Evolutionary conservation across 306 rosid species (phyloP).

Genomic region (Acmispon strigosus): DNA sequence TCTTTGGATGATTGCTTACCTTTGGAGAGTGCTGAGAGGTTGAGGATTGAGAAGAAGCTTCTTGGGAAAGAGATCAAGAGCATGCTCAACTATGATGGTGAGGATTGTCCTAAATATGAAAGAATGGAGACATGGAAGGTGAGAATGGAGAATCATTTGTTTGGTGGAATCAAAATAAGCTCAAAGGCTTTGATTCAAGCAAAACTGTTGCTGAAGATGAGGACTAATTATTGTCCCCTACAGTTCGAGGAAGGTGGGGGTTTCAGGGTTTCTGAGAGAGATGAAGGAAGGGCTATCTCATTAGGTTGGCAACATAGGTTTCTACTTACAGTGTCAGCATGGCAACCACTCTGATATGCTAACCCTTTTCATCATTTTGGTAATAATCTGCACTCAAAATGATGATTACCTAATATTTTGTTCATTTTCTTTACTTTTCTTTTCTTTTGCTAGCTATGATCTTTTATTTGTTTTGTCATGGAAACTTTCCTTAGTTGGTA

Average conservation of each 20-base stretch:
- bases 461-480: not conserved
- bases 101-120: constrained; percentile 40
- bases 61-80: constrained; percentile 64
- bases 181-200: constrained; percentile 70
- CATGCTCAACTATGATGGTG: constrained; percentile 44
- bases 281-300: constrained; percentile 62
- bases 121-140: constrained; percentile 63
- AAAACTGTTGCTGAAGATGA: constrained; percentile 59
- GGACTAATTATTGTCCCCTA: constrained; percentile 53
- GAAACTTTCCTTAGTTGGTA: constrained; percentile 10
- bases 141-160: constrained; percentile 63
- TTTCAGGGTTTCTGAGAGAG: constrained; percentile 70
- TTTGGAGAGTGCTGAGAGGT: constrained; percentile 52
- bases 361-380: constrained; percentile 38
- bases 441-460: not conserved
- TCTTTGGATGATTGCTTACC: constrained; percentile 73
- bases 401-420: constrained; percentile 16
- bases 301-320: constrained; percentile 79
- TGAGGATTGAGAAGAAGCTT: constrained; percentile 65
- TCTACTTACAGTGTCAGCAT: constrained; percentile 63
- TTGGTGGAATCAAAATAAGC: constrained; percentile 41
- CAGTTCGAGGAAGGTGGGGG: constrained; percentile 61
- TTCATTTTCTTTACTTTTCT: not conserved
- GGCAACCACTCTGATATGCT: constrained; percentile 41
- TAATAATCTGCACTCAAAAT: constrained; percentile 23